These are phyloP conservation scores for Candida ovalis DNA, from an alignment of 805 yeast genomes.

Conservation along the genomic window DNA sequence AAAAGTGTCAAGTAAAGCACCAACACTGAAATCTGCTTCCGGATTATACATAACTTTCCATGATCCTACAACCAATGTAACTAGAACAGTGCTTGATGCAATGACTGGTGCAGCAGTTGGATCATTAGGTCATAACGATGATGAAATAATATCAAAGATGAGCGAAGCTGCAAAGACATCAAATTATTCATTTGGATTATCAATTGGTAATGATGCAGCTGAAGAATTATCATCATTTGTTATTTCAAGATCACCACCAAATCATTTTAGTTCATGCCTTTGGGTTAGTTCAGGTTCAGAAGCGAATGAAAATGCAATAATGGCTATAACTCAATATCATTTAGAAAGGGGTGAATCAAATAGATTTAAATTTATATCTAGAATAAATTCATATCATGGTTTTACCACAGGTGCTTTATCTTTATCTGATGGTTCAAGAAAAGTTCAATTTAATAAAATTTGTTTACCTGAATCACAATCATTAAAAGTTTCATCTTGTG, in stretches of 20 bases:
- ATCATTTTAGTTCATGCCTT: constrained; percentile 34
- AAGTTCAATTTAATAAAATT: constrained; percentile 29
- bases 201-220: constrained; percentile 34
- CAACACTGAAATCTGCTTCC: constrained; percentile 37
- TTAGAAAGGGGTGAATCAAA: constrained; percentile 37
- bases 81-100: constrained; percentile 34
- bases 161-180: constrained; percentile 28
- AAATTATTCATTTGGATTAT: constrained; percentile 32
- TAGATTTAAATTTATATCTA: constrained; percentile 38
- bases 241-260: constrained; percentile 32
- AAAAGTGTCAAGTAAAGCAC: constrained; percentile 33
- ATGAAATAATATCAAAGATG: constrained; percentile 35
- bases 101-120: constrained; percentile 47
- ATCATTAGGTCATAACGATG: constrained; percentile 40
- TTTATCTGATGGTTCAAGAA: constrained; percentile 33
- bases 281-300: constrained; percentile 70
- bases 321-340: constrained; percentile 52
- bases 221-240: constrained; percentile 42
- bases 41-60: constrained; percentile 39
- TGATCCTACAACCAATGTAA: constrained; percentile 36
- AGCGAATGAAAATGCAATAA: constrained; percentile 74
- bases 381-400: constrained; percentile 43
- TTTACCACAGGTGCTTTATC: constrained; percentile 43
- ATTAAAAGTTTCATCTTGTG: constrained; percentile 29
- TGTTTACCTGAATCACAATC: constrained; percentile 20